Base-by-base conservation (phyloP, 176 grass and related monocot species). In the Poa pratensis region DNA sequence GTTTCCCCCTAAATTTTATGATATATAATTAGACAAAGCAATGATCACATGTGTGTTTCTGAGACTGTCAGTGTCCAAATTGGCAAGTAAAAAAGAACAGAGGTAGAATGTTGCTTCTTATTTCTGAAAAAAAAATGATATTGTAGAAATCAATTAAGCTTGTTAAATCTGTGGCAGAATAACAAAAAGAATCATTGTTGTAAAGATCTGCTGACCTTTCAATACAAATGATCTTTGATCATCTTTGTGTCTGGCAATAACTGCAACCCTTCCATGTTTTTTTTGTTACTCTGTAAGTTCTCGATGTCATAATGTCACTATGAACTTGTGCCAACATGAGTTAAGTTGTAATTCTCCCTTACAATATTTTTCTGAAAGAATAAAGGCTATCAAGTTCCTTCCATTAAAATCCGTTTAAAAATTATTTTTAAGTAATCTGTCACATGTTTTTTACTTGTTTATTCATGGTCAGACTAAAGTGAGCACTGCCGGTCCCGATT, bases 391-490 rank as follows among this genome's bases (percentile, higher is more conserved):
- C 17, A 69, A 45, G 23, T 79, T 72, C 34, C 4, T 86, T 54
- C 30, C 6, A 7, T 37, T 39, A 26, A n/a, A 80, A 46, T 65
- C 3, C 10, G 69, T 28, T 69, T 6, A 27, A 13, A 2, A 43
- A 49, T 19, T 37, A 7, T 23, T 64, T 72, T 39, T 62, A 48
- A 9, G 60, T 59, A 19, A 19, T 19, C 43, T 53, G n/a, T 83
- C 37, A 7, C 51, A 27, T 7, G 30, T 1, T 74, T 75, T 75
- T 1, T 46, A 59, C 50, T 35, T 65, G 9, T 82, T 83, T 69
- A 43, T 84, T 65, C 34, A 43, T 74, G 43, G 49, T 68, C 68
- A 45, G 35, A 75, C 27, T 61, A 61, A 7, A 28, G n/a, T 80
- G 35, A 69, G 32, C 49, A 82, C 66, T 5, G 20, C 24, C 26